Conservation (phyloP, 371 early-diverging fungal species). For the Entomophthora muscae region DNA sequence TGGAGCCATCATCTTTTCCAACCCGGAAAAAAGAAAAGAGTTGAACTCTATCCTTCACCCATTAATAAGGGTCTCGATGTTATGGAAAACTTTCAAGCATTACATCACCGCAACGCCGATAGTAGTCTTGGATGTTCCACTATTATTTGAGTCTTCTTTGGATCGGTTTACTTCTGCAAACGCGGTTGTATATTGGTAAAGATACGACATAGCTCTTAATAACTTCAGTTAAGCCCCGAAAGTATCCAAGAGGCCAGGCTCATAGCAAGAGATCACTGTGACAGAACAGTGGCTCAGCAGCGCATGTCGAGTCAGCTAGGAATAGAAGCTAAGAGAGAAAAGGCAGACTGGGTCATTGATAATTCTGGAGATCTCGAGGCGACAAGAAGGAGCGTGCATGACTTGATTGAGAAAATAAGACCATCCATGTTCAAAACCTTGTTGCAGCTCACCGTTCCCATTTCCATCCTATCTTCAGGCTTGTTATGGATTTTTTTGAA, state of each 20-base stretch:
- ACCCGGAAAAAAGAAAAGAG: slow-evolving; percentile 41
- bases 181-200: slow-evolving; percentile 68
- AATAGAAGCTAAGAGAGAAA: slow-evolving; percentile 46
- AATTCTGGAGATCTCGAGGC: slow-evolving; percentile 52
- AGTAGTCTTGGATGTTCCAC: slow-evolving; percentile 81
- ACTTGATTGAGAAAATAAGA: slow-evolving; percentile 21
- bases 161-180: slow-evolving; percentile 45
- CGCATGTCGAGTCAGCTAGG: slow-evolving; percentile 74
- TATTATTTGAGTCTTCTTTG: slow-evolving; percentile 71
- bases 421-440: slow-evolving; percentile 13
- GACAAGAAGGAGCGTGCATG: slow-evolving; percentile 35
- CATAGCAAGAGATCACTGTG: slow-evolving; percentile 44
- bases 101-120: slow-evolving; percentile 47
- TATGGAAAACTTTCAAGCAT: slow-evolving; percentile 37
- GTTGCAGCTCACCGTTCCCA: not conserved
- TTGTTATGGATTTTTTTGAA: not conserved
- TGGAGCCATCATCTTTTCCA: slow-evolving; percentile 59
- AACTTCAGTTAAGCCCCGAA: slow-evolving; percentile 30
- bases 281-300: slow-evolving; percentile 38
- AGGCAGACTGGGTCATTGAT: slow-evolving; percentile 67
- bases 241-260: slow-evolving; percentile 55
- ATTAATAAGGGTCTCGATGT: slow-evolving; percentile 54
- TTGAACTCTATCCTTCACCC: slow-evolving; percentile 82
- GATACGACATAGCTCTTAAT: not conserved
- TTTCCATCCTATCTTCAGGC: not conserved